A percentile compares a stretch with the other conserved stretches of the same genome.
Evolutionary conservation across 257 asterid genomes (phyloP).

Genomic region (Catharanthus roseus): DNA sequence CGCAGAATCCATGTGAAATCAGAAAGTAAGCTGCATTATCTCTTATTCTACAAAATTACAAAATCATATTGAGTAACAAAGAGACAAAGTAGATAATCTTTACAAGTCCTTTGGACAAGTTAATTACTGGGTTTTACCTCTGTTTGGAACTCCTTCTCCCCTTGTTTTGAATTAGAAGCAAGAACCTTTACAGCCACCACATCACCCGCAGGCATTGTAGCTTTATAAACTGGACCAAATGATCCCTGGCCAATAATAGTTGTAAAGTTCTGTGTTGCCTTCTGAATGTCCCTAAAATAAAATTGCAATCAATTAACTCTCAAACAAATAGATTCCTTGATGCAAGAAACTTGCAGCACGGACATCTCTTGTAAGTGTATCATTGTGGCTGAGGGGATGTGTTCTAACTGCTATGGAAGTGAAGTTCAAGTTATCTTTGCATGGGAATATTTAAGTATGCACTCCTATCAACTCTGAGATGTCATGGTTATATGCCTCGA

Average conservation of each 20-base stretch:
- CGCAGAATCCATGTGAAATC: not conserved
- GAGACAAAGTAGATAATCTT: not conserved
- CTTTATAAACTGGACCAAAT: slow-evolving; percentile 95
- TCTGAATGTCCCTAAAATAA: slow-evolving; percentile 77
- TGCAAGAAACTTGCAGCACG: not conserved
- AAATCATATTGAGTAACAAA: not conserved
- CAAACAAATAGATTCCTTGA: not conserved
- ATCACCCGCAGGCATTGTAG: slow-evolving; percentile 68
- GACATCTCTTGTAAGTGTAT: not conserved
- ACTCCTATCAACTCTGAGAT: slow-evolving; percentile 5
- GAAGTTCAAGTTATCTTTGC: not conserved
- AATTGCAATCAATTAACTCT: slow-evolving; percentile 11
- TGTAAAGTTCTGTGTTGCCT: slow-evolving; percentile 82
- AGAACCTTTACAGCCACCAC: slow-evolving; percentile 97
- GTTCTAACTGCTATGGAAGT: not conserved
- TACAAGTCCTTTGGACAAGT: not conserved
- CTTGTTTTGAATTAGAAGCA: slow-evolving; percentile 94
- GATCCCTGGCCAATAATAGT: slow-evolving; percentile 91
- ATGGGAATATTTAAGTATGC: not conserved
- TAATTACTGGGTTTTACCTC: slow-evolving; percentile 47
- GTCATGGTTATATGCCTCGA: not conserved
- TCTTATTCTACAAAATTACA: not conserved
- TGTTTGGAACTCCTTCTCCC: slow-evolving; percentile 90
- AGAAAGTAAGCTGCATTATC: not conserved
- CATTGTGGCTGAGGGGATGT: not conserved